Percentiles rank a stretch among this genome's conserved stretches.
phyloP scores from a whole-genome alignment of 106 monocot genomes.

The Cymbidium sinense region DNA sequence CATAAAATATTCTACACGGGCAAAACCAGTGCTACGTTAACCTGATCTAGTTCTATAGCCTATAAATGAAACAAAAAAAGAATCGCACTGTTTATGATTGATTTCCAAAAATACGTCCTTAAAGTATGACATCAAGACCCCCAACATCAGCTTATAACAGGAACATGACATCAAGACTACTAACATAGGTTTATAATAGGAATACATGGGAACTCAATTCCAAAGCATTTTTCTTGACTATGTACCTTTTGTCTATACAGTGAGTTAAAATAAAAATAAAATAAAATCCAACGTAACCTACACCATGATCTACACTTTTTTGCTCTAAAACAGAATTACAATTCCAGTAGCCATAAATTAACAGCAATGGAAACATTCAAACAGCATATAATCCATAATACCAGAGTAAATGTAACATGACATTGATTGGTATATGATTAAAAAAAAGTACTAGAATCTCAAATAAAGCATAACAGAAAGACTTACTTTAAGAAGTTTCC shows the following conservation, averaged over 20 bases:
- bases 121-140: background rate
- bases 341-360: background rate
- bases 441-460: background rate
- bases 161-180: background rate
- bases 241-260: background rate
- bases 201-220: background rate
- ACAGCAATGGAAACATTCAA: background rate
- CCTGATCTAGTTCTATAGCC: background rate
- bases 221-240: background rate
- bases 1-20: background rate
- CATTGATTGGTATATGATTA: background rate
- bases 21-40: background rate
- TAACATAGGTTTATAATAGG: background rate
- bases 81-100: background rate
- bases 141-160: background rate
- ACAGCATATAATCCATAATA: background rate
- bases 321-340: background rate
- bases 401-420: background rate
- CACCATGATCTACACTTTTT: background rate
- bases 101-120: background rate
- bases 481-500: constrained; percentile 92
- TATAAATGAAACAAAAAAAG: background rate
- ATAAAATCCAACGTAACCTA: background rate
- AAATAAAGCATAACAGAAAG: background rate
- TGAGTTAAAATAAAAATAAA: background rate